A percentile compares a stretch with the other conserved stretches of the same genome.
These are phyloP conservation scores for Karstenula rhodostoma DNA, from an alignment of 2,329 filamentous ascomycete genomes.

Conservation along the genomic window DNA sequence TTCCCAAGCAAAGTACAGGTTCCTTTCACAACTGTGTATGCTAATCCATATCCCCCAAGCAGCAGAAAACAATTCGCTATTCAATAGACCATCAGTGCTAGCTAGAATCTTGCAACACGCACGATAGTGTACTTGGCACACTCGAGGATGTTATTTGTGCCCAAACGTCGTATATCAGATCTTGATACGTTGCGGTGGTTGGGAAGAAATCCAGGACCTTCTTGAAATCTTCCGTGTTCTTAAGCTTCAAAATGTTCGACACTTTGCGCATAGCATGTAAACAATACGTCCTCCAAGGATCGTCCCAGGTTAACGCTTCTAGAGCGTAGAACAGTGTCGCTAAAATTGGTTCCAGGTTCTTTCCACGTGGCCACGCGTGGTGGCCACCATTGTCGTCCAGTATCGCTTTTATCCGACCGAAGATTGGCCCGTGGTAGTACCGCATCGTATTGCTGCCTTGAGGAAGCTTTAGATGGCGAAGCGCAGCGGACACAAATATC, in stretches of 20 bases:
- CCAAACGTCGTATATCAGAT: slow-evolving; percentile 21
- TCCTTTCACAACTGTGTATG: neutral
- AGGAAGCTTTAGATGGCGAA: slow-evolving; percentile 21
- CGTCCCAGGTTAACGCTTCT: slow-evolving; percentile 24
- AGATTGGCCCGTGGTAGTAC: slow-evolving; percentile 17
- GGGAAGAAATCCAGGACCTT: slow-evolving; percentile 29
- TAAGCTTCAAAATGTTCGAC: slow-evolving; percentile 25
- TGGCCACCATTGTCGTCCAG: slow-evolving; percentile 22
- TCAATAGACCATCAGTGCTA: neutral
- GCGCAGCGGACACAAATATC: slow-evolving; percentile 25
- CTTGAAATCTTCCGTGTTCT: slow-evolving; percentile 26
- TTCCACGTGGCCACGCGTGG: slow-evolving; percentile 28
- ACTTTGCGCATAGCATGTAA: slow-evolving; percentile 19
- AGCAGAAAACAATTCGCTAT: neutral
- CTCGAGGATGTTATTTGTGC: slow-evolving; percentile 21
- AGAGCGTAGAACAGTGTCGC: slow-evolving; percentile 29
- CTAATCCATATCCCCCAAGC: neutral
- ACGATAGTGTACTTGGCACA: slow-evolving; percentile 1
- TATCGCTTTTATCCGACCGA: slow-evolving; percentile 17
- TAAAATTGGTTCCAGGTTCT: slow-evolving; percentile 26
- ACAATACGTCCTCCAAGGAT: slow-evolving; percentile 25
- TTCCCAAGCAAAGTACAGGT: neutral
- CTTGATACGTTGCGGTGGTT: slow-evolving; percentile 20
- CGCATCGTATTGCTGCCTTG: slow-evolving; percentile 9
- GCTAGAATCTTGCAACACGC: neutral